These are phyloP conservation scores for Leccinum rimulosum DNA, from an alignment of 768 basidiomycete species.

Conservation along the genomic window DNA sequence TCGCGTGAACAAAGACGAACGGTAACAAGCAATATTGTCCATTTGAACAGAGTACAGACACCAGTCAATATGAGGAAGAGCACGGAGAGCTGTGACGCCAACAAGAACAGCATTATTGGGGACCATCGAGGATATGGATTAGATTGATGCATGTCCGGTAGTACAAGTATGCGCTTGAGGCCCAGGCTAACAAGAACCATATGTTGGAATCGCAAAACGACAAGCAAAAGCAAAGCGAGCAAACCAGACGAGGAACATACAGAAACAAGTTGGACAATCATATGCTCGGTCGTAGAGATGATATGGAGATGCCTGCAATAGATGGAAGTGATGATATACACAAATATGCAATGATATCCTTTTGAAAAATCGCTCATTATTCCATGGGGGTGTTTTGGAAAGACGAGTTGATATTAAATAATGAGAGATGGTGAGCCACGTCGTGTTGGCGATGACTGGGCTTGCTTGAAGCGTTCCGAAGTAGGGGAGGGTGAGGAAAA, in stretches of 20 bases:
- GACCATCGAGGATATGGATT: slow-evolving; percentile 22
- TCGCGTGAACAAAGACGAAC: background rate
- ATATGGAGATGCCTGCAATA: slow-evolving; percentile 29
- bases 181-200: slow-evolving; percentile 23
- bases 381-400: slow-evolving; percentile 4
- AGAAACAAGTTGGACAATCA: slow-evolving; percentile 22
- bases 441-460: slow-evolving; percentile 33
- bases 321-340: slow-evolving; percentile 34
- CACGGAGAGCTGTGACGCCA: slow-evolving; percentile 9
- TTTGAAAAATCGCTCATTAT: slow-evolving; percentile 11
- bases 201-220: slow-evolving; percentile 29
- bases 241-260: slow-evolving; percentile 26
- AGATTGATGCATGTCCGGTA: slow-evolving; percentile 33
- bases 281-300: slow-evolving; percentile 28
- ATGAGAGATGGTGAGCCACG: slow-evolving; percentile 20
- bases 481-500: slow-evolving; percentile 73
- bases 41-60: background rate
- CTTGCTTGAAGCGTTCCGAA: slow-evolving; percentile 50
- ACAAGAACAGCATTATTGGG: slow-evolving; percentile 5
- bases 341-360: slow-evolving; percentile 33
- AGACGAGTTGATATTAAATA: background rate
- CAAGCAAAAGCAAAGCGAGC: slow-evolving; percentile 26
- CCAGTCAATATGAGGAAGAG: background rate
- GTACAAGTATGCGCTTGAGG: slow-evolving; percentile 31
- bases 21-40: background rate